These are phyloP conservation scores for Balamuthia mandrillaris DNA, from an alignment of 208 protist genomes.

Conservation along the genomic window DNA sequence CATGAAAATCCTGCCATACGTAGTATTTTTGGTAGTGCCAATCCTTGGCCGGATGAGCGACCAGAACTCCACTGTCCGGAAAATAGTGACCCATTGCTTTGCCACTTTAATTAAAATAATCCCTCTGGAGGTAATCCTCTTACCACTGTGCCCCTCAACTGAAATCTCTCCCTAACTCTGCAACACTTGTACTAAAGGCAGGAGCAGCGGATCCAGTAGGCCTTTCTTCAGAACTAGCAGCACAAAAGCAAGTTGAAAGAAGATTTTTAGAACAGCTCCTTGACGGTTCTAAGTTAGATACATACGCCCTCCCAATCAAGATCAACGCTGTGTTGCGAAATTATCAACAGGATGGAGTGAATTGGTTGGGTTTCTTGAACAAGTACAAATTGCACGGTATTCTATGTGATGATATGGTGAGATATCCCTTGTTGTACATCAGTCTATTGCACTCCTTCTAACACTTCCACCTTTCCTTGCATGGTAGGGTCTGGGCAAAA, in stretches of 20 bases:
- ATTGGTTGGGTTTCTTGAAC: slow-evolving; percentile 82
- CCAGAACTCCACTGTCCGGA: slow-evolving; percentile 55
- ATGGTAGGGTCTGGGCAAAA: slow-evolving; percentile 90
- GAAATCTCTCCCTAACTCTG: no score
- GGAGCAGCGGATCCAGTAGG: slow-evolving; percentile 42
- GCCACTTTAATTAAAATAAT: slow-evolving; percentile 72
- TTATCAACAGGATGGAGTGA: slow-evolving; percentile 85
- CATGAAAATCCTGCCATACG: slow-evolving; percentile 65
- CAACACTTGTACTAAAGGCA: not conserved
- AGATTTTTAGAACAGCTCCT: slow-evolving; percentile 75
- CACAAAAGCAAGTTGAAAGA: slow-evolving; percentile 42
- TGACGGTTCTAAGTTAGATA: slow-evolving; percentile 59
- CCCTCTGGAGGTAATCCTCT: slow-evolving; percentile 71
- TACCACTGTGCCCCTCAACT: no score
- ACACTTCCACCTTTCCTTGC: not conserved
- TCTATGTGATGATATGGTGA: slow-evolving; percentile 75
- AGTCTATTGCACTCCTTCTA: not conserved
- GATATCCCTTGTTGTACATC: not conserved
- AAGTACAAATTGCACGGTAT: slow-evolving; percentile 79
- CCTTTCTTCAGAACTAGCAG: slow-evolving; percentile 31
- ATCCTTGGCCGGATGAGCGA: slow-evolving; percentile 72
- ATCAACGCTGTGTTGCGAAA: slow-evolving; percentile 73
- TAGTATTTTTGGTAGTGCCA: slow-evolving; percentile 66
- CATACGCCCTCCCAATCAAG: slow-evolving; percentile 54
- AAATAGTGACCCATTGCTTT: slow-evolving; percentile 67